Evolutionary conservation across 148 eudicot genomes (phyloP).

Genomic region (Rhododendron molle): DNA sequence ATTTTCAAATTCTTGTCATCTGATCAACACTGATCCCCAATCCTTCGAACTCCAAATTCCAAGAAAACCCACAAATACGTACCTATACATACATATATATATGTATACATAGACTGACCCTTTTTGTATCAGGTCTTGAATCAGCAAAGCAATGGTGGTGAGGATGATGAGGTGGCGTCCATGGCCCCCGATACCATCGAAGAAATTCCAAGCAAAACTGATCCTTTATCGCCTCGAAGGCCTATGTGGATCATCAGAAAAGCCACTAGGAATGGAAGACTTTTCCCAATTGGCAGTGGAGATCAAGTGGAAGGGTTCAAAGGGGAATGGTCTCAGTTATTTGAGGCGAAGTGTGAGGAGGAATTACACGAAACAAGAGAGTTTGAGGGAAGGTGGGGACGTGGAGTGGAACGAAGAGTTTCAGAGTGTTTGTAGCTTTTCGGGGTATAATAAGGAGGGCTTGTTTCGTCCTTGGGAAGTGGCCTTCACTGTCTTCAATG

Average conservation of each 20-base stretch:
- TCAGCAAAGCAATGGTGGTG: constrained; percentile 40
- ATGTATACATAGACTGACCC: neutral
- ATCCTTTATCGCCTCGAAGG: constrained; percentile 38
- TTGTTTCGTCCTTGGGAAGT: constrained; percentile 60
- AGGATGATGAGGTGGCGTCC: constrained; percentile 74
- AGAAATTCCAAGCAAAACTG: constrained; percentile 48
- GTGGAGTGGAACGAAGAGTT: constrained; percentile 66
- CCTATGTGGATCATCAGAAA: constrained; percentile 9
- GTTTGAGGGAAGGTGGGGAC: constrained; percentile 38
- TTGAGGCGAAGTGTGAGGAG: constrained; percentile 44
- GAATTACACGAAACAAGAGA: constrained; percentile 39
- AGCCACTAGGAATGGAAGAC: constrained; percentile 5
- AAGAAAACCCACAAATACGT: neutral
- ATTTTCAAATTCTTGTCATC: neutral
- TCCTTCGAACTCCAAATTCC: neutral
- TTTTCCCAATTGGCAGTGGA: constrained; percentile 43
- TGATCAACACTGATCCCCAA: neutral
- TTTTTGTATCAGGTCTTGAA: neutral
- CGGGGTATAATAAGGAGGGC: constrained; percentile 39
- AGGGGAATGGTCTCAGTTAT: constrained; percentile 45
- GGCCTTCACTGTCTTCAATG: constrained; percentile 42
- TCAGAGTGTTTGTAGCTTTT: constrained; percentile 37
- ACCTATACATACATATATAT: neutral
- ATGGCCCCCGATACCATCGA: constrained; percentile 46
- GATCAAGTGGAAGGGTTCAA: constrained; percentile 69